These are phyloP conservation scores for Pleodorina starrii DNA, from an alignment of 139 green algal genomes.

Conservation along the genomic window DNA sequence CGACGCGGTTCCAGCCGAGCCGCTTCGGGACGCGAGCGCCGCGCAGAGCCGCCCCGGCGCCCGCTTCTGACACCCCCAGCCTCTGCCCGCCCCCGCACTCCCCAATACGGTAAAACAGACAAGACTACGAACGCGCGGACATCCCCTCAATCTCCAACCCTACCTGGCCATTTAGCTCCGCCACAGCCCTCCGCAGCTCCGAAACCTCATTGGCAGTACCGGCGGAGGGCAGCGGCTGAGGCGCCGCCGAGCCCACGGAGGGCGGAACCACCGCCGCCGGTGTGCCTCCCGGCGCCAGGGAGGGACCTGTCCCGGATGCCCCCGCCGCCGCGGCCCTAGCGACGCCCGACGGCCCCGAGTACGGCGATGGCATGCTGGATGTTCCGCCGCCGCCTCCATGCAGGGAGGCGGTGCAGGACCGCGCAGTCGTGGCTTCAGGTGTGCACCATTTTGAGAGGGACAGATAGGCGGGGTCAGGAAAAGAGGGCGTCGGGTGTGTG, in stretches of 20 bases:
- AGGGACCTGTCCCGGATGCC: not conserved
- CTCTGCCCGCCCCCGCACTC: not conserved
- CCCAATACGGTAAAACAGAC: not conserved
- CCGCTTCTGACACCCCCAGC: not conserved
- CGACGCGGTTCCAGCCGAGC: too few species aligned
- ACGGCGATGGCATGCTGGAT: not conserved
- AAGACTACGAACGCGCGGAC: too few species aligned
- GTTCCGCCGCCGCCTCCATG: not conserved
- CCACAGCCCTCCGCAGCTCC: constrained; percentile 18
- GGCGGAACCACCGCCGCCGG: not conserved
- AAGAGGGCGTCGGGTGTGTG: not conserved
- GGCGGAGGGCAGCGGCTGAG: not conserved
- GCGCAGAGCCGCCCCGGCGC: not conserved
- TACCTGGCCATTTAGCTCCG: constrained; percentile 32
- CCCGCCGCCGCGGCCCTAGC: not conserved
- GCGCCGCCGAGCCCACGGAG: not conserved
- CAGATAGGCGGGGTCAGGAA: not conserved
- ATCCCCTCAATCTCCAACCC: not conserved
- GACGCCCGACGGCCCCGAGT: not conserved
- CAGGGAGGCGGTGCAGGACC: not conserved
- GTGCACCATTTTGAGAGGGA: not conserved
- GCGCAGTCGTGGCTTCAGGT: too few species aligned
- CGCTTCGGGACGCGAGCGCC: not conserved
- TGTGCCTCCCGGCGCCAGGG: not conserved
- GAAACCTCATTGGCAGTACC: not conserved